phyloP scores from a whole-genome alignment of 345 rosid genomes.

The Eucalyptus curtisii region DNA sequence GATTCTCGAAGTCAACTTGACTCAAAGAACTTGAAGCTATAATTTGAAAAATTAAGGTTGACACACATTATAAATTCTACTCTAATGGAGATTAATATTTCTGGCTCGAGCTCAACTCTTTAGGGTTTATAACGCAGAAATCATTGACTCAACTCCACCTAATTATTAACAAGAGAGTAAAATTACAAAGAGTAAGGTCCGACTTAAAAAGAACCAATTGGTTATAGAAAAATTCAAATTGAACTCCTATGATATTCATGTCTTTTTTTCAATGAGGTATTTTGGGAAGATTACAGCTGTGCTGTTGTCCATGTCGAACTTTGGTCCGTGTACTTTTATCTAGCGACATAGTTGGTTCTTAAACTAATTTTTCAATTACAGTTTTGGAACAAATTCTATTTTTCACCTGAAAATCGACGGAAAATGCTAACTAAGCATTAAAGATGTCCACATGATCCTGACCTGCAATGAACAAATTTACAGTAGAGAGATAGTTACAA shows the following conservation, averaged over 20 bases:
- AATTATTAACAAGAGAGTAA: not conserved
- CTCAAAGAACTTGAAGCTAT: not conserved
- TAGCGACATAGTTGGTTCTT: not conserved
- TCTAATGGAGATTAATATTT: not conserved
- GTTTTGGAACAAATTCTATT: not conserved
- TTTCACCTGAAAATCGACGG: not conserved
- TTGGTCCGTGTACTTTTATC: not conserved
- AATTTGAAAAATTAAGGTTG: not conserved
- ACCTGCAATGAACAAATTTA: not conserved
- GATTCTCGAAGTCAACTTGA: not conserved
- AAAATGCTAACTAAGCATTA: not conserved
- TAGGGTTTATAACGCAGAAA: not conserved
- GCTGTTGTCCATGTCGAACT: not conserved
- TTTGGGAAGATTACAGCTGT: not conserved
- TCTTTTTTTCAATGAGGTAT: not conserved
- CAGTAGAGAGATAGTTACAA: not conserved
- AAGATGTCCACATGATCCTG: not conserved
- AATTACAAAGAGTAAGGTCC: not conserved
- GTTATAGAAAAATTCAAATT: not conserved
- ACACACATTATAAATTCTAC: not conserved
- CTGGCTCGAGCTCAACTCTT: not conserved
- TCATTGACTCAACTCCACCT: not conserved
- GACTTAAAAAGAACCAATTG: not conserved
- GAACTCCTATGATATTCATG: not conserved
- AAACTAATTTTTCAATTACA: not conserved